Evolutionary conservation across 2,329 filamentous ascomycete species (phyloP).

Genomic region (Cytospora piceicola): DNA sequence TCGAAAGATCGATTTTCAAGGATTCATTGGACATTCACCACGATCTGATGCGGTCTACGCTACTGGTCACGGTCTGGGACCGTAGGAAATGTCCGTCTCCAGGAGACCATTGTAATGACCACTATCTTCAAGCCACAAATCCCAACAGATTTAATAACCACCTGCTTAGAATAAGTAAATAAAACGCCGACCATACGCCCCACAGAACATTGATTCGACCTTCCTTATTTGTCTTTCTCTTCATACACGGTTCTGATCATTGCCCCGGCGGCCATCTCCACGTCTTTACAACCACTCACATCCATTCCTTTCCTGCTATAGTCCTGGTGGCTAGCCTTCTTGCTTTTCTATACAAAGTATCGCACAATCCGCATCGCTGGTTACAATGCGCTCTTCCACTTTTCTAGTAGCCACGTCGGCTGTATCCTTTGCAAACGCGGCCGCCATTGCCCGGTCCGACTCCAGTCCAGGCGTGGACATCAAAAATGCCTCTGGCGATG

Average conservation of each 20-base stretch:
- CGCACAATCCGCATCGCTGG: not conserved
- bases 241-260: not conserved
- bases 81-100: too few species aligned
- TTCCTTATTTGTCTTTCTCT: not conserved
- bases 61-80: too few species aligned
- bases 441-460: not conserved
- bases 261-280: not conserved
- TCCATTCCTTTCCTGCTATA: not conserved
- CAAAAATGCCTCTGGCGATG: slow-evolving; percentile 18
- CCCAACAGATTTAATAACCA: not conserved
- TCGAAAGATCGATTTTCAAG: too few species aligned
- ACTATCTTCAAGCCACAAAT: not conserved
- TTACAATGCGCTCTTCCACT: not conserved
- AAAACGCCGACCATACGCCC: not conserved
- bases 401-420: not conserved
- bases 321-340: not conserved
- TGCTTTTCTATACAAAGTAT: not conserved
- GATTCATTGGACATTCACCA: too few species aligned
- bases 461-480: slow-evolving; percentile 26
- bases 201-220: not conserved
- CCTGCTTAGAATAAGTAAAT: not conserved
- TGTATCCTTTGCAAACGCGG: not conserved
- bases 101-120: not conserved
- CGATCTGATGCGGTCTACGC: too few species aligned
- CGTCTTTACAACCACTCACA: not conserved